Base-by-base conservation (phyloP, 495 filamentous ascomycete genomes). In the Xylaria intraflava region DNA sequence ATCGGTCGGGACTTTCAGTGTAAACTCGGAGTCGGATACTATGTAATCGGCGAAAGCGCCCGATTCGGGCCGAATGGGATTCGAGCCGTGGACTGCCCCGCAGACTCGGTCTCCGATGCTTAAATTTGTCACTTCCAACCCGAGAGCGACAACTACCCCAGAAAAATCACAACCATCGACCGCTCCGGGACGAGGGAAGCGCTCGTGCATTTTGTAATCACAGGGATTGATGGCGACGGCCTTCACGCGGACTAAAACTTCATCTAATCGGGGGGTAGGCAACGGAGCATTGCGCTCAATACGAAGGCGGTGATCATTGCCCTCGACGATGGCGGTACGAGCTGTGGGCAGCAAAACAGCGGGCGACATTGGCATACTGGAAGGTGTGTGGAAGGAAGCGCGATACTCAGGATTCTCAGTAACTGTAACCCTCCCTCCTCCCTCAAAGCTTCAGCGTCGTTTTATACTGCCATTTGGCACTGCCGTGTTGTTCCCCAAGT, bases 151-250 rank as follows among this genome's bases (percentile, higher is more conserved):
- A 0, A 79, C 65, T 0, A 55, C 60, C 1, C 77, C 77, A 2
- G 72, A 62, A 49, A 66, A 79, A 48, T 80, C 77, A 51, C 64
- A 72, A 0, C 76, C 76, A 49, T 64, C 51, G 47, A 64, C 58
- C 3, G 61, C 66, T 2, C 74, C 75, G 1, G 61, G 64, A 0
- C 47, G 60, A 0, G 71, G 59, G 14, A 73, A 69, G 5, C 58
- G 49, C 16, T 59, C 55, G 9, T 64, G 57, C 62, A 74, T 72
- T 40, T 79, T 80, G 45, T 51, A 68, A 56, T 79, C 75, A 29
- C 55, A 66, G 0, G 74, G 75, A 51, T 78, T 80, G 12, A 80
- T 40, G 3, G 69, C 73, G 6, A 78, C 75, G 1, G 68, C 63
- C 2, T 6, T 14, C 7, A 20, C 23, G 2, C 27, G 19, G 17